Percentiles rank a stretch among this genome's conserved stretches.
phyloP scores from a whole-genome alignment of 331 rosid species.

The Acacia concinna region DNA sequence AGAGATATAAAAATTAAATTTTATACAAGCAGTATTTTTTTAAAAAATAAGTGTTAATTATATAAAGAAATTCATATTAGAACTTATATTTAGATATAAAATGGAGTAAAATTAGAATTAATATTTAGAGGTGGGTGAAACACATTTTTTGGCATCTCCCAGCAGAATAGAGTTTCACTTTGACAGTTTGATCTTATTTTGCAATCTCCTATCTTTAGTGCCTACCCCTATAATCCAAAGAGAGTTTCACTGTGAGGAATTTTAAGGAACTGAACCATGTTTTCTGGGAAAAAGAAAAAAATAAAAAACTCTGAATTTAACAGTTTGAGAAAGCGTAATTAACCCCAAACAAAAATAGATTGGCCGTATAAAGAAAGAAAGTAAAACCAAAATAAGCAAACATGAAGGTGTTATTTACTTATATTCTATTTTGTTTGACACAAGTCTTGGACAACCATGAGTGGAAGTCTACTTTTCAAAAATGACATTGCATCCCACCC shows the following conservation, averaged over 20 bases:
- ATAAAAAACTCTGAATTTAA: background rate
- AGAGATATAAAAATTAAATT: too few relatives aligned
- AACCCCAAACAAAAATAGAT: background rate
- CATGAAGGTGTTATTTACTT: conserved; percentile 3
- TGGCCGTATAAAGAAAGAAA: background rate
- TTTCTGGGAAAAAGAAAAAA: background rate
- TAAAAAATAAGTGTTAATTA: background rate
- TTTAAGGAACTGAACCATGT: background rate
- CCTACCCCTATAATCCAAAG: too few relatives aligned
- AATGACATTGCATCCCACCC: background rate
- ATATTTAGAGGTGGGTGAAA: too few relatives aligned
- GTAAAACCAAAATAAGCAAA: background rate
- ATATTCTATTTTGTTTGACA: conserved; percentile 6
- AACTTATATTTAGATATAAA: background rate
- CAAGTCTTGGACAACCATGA: conserved; percentile 10
- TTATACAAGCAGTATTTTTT: too few relatives aligned
- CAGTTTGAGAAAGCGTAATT: background rate
- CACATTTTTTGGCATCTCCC: too few relatives aligned
- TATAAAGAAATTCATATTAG: background rate
- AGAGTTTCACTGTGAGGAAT: background rate
- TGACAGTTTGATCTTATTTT: too few relatives aligned
- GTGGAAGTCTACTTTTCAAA: background rate
- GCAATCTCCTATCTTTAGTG: too few relatives aligned
- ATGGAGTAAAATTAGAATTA: background rate
- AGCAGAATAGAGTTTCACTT: too few relatives aligned